Evolutionary conservation across 768 basidiomycete genomes (phyloP).

Genomic region (Galerina marginata): DNA sequence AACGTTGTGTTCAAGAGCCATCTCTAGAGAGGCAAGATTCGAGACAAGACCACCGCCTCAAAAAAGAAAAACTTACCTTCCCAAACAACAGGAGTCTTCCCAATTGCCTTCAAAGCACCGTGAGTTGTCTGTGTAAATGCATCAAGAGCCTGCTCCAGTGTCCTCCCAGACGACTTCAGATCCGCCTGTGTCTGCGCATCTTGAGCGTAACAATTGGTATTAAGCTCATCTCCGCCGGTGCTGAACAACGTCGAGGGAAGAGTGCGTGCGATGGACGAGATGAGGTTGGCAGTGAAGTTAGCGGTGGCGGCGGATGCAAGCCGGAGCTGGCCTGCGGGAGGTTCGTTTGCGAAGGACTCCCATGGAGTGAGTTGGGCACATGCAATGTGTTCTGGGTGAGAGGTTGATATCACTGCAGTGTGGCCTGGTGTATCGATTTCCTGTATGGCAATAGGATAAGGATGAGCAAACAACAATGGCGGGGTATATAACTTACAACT

Average conservation of each 20-base stretch:
- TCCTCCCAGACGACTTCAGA: slow-evolving; percentile 53
- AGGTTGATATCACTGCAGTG: slow-evolving; percentile 63
- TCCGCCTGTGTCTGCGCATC: slow-evolving; percentile 65
- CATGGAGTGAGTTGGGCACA: slow-evolving; percentile 65
- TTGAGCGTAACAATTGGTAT: slow-evolving; percentile 64
- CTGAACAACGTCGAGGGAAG: slow-evolving; percentile 69
- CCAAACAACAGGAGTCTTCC: slow-evolving; percentile 85
- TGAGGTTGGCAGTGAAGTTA: slow-evolving; percentile 60
- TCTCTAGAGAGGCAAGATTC: slow-evolving; percentile 52
- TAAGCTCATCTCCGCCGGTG: slow-evolving; percentile 86
- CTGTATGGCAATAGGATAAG: slow-evolving; percentile 29
- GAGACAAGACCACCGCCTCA: slow-evolving; percentile 26
- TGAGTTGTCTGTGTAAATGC: slow-evolving; percentile 68
- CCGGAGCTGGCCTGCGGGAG: slow-evolving; percentile 84
- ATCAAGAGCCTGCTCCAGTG: slow-evolving; percentile 67
- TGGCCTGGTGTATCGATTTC: slow-evolving; percentile 90
- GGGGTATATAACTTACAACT: slow-evolving; percentile 46
- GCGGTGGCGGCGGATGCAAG: slow-evolving; percentile 65
- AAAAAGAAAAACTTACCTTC: slow-evolving; percentile 51
- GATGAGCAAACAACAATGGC: background rate
- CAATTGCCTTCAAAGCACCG: slow-evolving; percentile 51
- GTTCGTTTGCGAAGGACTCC: slow-evolving; percentile 68
- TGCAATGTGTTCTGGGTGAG: slow-evolving; percentile 78
- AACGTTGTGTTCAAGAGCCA: slow-evolving; percentile 63
- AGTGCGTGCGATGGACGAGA: slow-evolving; percentile 55